These are phyloP conservation scores for Kitagawia praeruptora DNA, from an alignment of 129 eudicot species.

Conservation along the genomic window DNA sequence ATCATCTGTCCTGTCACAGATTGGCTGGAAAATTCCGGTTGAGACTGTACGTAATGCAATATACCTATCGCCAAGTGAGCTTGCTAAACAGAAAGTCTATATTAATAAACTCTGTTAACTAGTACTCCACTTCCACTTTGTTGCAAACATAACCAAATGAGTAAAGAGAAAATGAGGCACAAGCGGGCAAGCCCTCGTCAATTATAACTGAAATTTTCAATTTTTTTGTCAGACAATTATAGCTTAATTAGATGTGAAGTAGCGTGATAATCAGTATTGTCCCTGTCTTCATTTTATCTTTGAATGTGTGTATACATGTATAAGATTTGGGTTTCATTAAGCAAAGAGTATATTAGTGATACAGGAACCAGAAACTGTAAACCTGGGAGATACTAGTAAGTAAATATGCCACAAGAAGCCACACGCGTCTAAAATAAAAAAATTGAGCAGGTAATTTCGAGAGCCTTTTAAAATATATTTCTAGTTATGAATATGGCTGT, in stretches of 20 bases:
- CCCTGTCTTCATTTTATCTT: background rate
- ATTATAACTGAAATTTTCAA: background rate
- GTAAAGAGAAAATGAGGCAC: background rate
- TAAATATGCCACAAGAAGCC: background rate
- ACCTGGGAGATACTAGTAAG: background rate
- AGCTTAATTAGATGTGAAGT: background rate
- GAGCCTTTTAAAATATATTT: background rate
- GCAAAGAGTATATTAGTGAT: background rate
- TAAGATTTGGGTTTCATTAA: background rate
- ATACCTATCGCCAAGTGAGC: background rate
- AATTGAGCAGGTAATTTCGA: background rate
- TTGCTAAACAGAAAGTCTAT: background rate
- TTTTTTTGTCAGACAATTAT: too few species aligned
- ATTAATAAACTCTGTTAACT: background rate
- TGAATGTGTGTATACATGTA: background rate
- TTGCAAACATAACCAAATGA: background rate
- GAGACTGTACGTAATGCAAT: background rate
- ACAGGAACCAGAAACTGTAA: background rate
- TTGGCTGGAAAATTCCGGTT: background rate
- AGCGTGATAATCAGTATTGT: too few species aligned
- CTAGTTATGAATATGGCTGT: background rate
- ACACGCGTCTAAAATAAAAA: background rate
- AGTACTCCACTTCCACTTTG: background rate
- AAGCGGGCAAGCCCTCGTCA: background rate
- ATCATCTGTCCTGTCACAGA: background rate